Evolutionary conservation across 2,329 filamentous ascomycete species (phyloP), one percentile per base, ranked within the genome.

Genomic region (Penicillium sp.): DNA sequence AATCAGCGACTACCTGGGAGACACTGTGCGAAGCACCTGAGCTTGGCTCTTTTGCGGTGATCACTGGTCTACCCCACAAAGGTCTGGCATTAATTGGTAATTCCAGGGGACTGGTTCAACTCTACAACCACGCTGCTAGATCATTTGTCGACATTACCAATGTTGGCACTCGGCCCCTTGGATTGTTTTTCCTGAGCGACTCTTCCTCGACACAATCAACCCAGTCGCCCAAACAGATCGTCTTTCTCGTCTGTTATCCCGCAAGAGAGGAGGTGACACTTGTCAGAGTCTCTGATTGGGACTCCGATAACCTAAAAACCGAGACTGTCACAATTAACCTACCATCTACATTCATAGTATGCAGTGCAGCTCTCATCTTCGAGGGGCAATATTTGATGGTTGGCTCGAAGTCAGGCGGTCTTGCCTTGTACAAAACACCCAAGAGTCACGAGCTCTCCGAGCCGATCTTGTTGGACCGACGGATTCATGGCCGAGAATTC

Each of bases 401-500:
- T 8, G 86, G 85, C 1, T 84, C 82, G 36, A 78, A 83, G 56
- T 74, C 72, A 48, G 85, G 86, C 3, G 74, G 75, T 1, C 65
- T 88, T 46, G 79, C 78, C 4, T 48, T 83, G 1, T 84, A 82
- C 57, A 51, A 56, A 66, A 38, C 70, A 45, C 39, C 54, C 3
- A 47, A 55, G 10, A 44, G 56, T 3, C 57, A 53, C 7, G 40
- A 58, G 21, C 45, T 59, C 10, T 56, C 67, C 11, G 54, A 66
- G 22, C 62, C 67, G 27, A 48, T 69, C 5, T 46, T 65, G 21
- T 54, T 62, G n/a, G 53, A 64, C 10, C 61, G 61, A 31, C 63
- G 70, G 31, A 54, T 73, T 27, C 83, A 86, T 61, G 76, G 75
- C 7, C 73, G 73, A 41, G 81, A 95, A 64, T 83, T 88, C 7